phyloP scores from a whole-genome alignment of 345 rosid species.

The Abelmoschus esculentus region DNA sequence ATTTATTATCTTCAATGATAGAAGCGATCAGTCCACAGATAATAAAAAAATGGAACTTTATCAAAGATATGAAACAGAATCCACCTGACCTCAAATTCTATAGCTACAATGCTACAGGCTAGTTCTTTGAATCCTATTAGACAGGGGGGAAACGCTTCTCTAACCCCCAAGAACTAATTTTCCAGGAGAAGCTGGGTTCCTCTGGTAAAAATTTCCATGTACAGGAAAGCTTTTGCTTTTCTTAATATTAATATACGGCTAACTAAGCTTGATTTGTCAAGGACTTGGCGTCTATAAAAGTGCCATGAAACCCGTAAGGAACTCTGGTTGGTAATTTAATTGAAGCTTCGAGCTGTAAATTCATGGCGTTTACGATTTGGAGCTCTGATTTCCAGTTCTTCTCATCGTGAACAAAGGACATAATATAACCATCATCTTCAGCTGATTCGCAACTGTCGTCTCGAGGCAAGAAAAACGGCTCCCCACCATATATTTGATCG shows the following conservation, averaged over 20 bases:
- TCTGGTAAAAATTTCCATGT: not conserved
- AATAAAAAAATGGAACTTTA: no score
- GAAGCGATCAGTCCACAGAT: no score
- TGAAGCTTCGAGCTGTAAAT: not conserved
- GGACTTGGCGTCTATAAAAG: not conserved
- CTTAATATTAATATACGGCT: not conserved
- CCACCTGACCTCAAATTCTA: not conserved
- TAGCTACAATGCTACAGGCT: no score
- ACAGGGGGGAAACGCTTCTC: no score
- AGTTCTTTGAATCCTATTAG: no score
- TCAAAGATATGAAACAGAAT: no score
- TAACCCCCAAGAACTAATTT: no score
- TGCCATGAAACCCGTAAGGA: not conserved
- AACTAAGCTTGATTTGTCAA: not conserved
- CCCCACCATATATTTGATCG: not conserved
- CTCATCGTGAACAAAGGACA: not conserved
- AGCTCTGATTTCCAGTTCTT: not conserved
- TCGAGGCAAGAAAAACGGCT: not conserved
- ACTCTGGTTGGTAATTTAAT: not conserved
- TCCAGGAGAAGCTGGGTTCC: no score
- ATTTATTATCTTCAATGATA: no score
- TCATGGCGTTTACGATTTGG: not conserved
- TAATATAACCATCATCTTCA: not conserved
- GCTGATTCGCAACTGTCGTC: not conserved
- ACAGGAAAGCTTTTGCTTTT: not conserved